Evolutionary conservation across 345 rosid genomes (phyloP).

Genomic region (Moringa oleifera): DNA sequence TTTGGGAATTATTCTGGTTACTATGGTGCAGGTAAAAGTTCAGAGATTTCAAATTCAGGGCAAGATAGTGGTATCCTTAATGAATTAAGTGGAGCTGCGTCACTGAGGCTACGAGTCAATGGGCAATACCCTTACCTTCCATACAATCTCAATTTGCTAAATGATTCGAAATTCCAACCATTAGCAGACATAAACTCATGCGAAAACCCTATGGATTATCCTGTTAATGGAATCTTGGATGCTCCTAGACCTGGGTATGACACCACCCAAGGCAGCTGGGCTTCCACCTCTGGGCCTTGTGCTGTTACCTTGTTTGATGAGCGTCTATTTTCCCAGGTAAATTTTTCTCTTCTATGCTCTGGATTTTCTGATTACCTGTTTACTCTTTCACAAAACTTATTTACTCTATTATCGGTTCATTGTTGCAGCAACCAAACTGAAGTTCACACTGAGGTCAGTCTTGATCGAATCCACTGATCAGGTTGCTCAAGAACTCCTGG

Average conservation of each 20-base stretch:
- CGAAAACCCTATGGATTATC: slow-evolving; percentile 46
- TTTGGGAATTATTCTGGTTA: slow-evolving; percentile 68
- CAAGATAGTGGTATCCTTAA: slow-evolving; percentile 57
- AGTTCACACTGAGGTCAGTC: slow-evolving; percentile 8
- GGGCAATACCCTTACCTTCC: slow-evolving; percentile 43
- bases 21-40: slow-evolving; percentile 48
- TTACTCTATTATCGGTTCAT: neutral
- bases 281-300: slow-evolving; percentile 50
- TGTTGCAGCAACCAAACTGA: slow-evolving; percentile 34
- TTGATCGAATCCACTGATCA: slow-evolving; percentile 6
- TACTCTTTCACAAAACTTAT: neutral
- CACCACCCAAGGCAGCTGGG: slow-evolving; percentile 45
- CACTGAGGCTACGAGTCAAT: slow-evolving; percentile 37
- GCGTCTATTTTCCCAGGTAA: slow-evolving; percentile 49
- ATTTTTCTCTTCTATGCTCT: neutral
- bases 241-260: slow-evolving; percentile 42
- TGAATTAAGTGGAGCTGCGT: slow-evolving; percentile 48
- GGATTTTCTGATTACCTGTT: slow-evolving; percentile 1
- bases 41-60: slow-evolving; percentile 58
- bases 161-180: slow-evolving; percentile 40
- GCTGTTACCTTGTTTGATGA: slow-evolving; percentile 55
- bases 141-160: slow-evolving; percentile 43
- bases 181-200: slow-evolving; percentile 45
- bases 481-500: slow-evolving; percentile 11
- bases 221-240: slow-evolving; percentile 50